phyloP scores from a whole-genome alignment of 768 basidiomycete genomes.

The Asterophora parasitica region DNA sequence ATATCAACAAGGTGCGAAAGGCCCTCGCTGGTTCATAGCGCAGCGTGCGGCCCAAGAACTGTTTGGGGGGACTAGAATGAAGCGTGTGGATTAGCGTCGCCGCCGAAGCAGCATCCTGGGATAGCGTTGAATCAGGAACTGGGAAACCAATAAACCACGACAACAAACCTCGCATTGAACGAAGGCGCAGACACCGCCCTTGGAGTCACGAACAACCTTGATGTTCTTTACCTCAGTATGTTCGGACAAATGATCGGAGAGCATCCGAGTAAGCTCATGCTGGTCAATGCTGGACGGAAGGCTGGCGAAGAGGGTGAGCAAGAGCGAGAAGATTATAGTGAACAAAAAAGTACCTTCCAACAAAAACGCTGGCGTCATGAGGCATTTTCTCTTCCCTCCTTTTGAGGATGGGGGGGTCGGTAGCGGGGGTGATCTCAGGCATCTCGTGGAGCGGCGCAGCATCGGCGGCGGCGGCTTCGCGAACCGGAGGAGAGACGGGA shows the following conservation, averaged over 20 bases:
- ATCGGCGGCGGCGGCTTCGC: conserved; percentile 13
- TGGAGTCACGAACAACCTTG: conserved; percentile 69
- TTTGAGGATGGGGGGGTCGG: conserved; percentile 17
- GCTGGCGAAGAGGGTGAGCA: conserved; percentile 30
- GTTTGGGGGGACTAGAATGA: conserved; percentile 49
- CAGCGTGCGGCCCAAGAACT: conserved; percentile 66
- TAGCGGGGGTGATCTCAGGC: conserved; percentile 18
- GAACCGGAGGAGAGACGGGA: conserved; percentile 33
- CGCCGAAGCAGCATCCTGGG: conserved; percentile 55
- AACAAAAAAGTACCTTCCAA: conserved; percentile 58
- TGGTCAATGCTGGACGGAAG: conserved; percentile 68
- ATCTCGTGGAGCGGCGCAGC: conserved; percentile 12
- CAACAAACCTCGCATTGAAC: conserved; percentile 73
- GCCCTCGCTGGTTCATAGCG: conserved; percentile 79
- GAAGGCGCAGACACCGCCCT: conserved; percentile 79
- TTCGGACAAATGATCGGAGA: conserved; percentile 63
- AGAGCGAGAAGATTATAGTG: background rate
- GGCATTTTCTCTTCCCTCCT: conserved; percentile 46
- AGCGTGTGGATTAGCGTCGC: conserved; percentile 55
- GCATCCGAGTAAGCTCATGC: conserved; percentile 51
- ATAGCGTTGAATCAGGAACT: conserved; percentile 5
- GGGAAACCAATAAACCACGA: background rate
- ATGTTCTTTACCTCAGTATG: conserved; percentile 63
- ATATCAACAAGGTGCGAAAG: conserved; percentile 67
- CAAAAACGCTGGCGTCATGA: conserved; percentile 79